phyloP scores from a whole-genome alignment of 768 basidiomycete species.

The Agaricus sinodeliciosus region DNA sequence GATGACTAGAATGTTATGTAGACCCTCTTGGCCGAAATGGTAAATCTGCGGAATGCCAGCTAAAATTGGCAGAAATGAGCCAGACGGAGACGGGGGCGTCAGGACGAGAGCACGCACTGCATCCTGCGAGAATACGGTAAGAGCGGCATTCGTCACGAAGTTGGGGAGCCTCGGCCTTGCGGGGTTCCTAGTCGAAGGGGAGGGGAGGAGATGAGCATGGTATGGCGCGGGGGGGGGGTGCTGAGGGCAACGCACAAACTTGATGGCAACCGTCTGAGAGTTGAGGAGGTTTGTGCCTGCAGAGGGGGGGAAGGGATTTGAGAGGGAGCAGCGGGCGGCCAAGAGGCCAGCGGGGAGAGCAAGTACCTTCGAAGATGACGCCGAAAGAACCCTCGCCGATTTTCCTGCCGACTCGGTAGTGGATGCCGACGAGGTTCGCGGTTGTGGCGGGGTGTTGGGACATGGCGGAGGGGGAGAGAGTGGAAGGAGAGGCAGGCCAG shows the following conservation, averaged over 20 bases:
- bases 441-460: constrained; percentile 55
- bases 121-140: constrained; percentile 85
- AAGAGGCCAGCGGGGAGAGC: constrained; percentile 9
- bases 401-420: constrained; percentile 98
- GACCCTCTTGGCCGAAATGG: constrained; percentile 97
- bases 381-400: constrained; percentile 99
- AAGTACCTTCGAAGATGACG: constrained; percentile 90
- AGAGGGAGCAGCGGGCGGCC: not conserved
- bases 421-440: constrained; percentile 85
- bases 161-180: constrained; percentile 96
- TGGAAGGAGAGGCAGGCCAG: constrained; percentile 22
- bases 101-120: constrained; percentile 53
- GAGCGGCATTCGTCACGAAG: constrained; percentile 97
- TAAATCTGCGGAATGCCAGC: constrained; percentile 98
- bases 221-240: constrained; percentile 2
- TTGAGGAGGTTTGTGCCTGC: constrained; percentile 96
- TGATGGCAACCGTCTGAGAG: constrained; percentile 98
- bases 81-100: constrained; percentile 12
- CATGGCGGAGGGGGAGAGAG: constrained; percentile 27
- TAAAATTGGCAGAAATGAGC: constrained; percentile 23
- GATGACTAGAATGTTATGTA: constrained; percentile 98
- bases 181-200: constrained; percentile 57
- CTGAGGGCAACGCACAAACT: constrained; percentile 74
- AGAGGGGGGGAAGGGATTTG: constrained; percentile 1
- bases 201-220: constrained; percentile 8